Evolutionary conservation across 2,329 filamentous ascomycete genomes (phyloP).

Genomic region (Sordariomycetes sp.): DNA sequence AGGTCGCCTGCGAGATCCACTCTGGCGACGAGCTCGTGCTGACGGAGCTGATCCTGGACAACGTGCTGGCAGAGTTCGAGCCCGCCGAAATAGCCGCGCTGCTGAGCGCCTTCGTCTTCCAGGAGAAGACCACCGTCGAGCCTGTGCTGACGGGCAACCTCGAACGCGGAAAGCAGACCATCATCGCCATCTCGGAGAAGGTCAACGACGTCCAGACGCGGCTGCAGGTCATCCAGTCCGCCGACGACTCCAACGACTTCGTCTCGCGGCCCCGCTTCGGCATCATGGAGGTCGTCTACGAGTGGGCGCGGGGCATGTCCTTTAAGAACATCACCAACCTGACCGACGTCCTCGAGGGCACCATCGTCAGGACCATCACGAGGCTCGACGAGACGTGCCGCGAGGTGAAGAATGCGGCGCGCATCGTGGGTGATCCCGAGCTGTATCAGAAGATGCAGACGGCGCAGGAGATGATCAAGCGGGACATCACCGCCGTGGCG

Average conservation of each 20-base stretch:
- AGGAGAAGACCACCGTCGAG: slow-evolving; percentile 82
- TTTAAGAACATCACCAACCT: slow-evolving; percentile 96
- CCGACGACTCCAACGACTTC: slow-evolving; percentile 90
- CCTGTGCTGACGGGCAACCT: slow-evolving; percentile 76
- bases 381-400: slow-evolving; percentile 91
- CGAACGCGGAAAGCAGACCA: slow-evolving; percentile 73
- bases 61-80: slow-evolving; percentile 89
- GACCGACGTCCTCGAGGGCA: slow-evolving; percentile 94
- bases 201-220: slow-evolving; percentile 84
- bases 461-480: slow-evolving; percentile 95
- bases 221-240: slow-evolving; percentile 84
- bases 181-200: slow-evolving; percentile 84
- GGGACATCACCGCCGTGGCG: slow-evolving; percentile 86
- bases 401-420: slow-evolving; percentile 93
- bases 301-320: slow-evolving; percentile 96
- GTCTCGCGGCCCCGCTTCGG: slow-evolving; percentile 81
- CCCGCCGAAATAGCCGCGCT: slow-evolving; percentile 94
- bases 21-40: slow-evolving; percentile 93
- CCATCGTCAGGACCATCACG: slow-evolving; percentile 92
- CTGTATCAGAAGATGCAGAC: slow-evolving; percentile 95
- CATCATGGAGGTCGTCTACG: slow-evolving; percentile 94
- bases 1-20: slow-evolving; percentile 96
- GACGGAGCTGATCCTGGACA: slow-evolving; percentile 92
- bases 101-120: slow-evolving; percentile 91
- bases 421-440: slow-evolving; percentile 88